Evolutionary conservation across 257 asterid species (phyloP).

Genomic region (Penstemon eatonii): DNA sequence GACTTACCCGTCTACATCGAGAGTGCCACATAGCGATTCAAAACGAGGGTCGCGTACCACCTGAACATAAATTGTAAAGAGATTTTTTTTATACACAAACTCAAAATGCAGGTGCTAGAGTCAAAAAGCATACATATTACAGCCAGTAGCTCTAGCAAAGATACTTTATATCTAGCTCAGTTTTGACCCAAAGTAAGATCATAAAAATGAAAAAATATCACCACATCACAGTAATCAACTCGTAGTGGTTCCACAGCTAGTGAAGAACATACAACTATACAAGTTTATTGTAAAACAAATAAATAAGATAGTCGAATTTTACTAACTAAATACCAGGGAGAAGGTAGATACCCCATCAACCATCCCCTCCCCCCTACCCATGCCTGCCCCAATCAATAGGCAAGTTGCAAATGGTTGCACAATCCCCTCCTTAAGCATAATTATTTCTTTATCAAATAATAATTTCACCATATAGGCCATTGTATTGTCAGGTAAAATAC

Average conservation of each 20-base stretch:
- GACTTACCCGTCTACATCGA: slow-evolving; percentile 70
- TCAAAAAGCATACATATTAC: neutral
- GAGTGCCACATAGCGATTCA: slow-evolving; percentile 71
- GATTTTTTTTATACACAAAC: slow-evolving; percentile 18
- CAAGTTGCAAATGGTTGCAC: neutral
- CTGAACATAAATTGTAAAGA: slow-evolving; percentile 36
- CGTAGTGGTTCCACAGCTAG: too few relatives aligned
- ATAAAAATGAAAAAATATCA: neutral
- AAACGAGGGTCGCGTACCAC: slow-evolving; percentile 92
- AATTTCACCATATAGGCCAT: too few relatives aligned
- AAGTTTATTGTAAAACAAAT: neutral
- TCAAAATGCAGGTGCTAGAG: slow-evolving; percentile 5
- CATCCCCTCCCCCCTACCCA: neutral
- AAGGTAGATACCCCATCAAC: neutral
- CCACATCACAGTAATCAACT: slow-evolving; percentile 4
- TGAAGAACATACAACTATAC: neutral
- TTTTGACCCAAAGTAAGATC: neutral
- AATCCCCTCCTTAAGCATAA: neutral
- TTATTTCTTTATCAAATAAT: too few relatives aligned
- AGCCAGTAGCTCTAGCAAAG: neutral
- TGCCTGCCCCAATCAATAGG: neutral
- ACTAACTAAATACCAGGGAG: neutral
- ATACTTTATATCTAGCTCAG: neutral
- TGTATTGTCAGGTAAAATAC: too few relatives aligned
- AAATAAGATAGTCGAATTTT: neutral